Percentiles rank a stretch among this genome's conserved stretches.
Evolutionary conservation across 441 rosid genomes (phyloP).

Genomic region (Gossypium schwendimanii): DNA sequence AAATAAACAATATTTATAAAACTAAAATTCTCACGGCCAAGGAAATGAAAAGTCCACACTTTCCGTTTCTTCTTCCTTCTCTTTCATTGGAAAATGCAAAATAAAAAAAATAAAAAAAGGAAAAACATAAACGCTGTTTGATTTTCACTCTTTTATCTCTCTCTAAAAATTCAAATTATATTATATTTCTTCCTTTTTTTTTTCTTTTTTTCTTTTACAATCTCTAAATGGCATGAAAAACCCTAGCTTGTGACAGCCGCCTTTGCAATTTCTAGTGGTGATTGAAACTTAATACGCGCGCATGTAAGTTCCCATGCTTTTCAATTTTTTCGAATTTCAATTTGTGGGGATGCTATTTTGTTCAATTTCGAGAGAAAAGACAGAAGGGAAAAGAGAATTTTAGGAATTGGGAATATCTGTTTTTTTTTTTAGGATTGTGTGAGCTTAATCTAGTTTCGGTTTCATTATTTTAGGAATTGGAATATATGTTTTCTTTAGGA

Average conservation of each 20-base stretch:
- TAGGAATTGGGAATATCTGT: not conserved
- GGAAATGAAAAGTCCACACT: not conserved
- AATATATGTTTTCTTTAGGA: not conserved
- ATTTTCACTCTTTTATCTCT: not conserved
- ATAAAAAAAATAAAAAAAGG: not conserved
- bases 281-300: not conserved
- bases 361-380: not conserved
- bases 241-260: constrained; percentile 45
- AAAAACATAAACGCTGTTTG: not conserved
- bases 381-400: not conserved
- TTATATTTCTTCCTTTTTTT: not conserved
- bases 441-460: not conserved
- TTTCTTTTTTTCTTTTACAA: not conserved
- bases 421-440: not conserved
- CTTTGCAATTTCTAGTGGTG: constrained; percentile 16
- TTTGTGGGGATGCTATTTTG: not conserved
- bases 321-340: not conserved
- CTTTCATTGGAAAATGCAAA: constrained; percentile 8
- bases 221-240: constrained; percentile 18
- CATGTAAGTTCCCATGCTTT: constrained; percentile 14
- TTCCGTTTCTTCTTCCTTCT: not conserved
- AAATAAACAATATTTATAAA: not conserved
- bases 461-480: not conserved
- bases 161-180: not conserved
- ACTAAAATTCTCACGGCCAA: not conserved